Base-by-base conservation (phyloP, 1,284 basidiomycete species). In the Thelephora terrestris region DNA sequence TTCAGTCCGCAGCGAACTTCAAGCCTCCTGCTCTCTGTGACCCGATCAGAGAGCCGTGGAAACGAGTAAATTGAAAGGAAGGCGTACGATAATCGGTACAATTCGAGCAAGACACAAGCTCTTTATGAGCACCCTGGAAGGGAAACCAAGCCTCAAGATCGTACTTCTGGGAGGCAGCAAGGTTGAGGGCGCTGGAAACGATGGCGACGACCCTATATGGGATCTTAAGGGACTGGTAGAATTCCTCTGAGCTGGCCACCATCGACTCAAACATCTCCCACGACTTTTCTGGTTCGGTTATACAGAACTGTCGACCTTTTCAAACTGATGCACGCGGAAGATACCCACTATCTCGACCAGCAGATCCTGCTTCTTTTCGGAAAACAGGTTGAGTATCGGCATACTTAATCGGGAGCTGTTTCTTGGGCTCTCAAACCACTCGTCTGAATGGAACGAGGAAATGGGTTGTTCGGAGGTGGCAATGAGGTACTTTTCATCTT, bases 121-220 rank as follows among this genome's bases (percentile, higher is more conserved):
- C 95, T 75, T 99, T 99, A 75, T 95, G 93, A 54, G 78, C 86
- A 50, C 84, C 86, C 69, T 98, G 95, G 80, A 91, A 97, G 3
- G 95, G 95, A 79, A 99, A 99, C 91, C 92, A 99, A 44, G 95
- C 96, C 68, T 99, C 95, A 50, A 99, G 66, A 69, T 99, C 96
- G 64, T 86, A 93, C 73, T 99, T 99, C 74, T 95, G 91, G 48
- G 93, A 79, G 7, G 96, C 95, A 0, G 96, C 95, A 58, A 98
- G 81, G 70, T 99, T 99, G 58, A 99, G 72, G 20, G 92, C 95
- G 16, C 95, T 92, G 32, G 91, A 94, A 32, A 97, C 95, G 60
- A 99, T 98, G n/a, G 79, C 85, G 49, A 98, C 92, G 46, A 98
- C 79, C 35, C 89, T 84, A 67, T 98, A 99, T 21, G 93, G 84